Evolutionary conservation across 352 stramenopile genomes (phyloP).

Genomic region (Globisporangium iwayamae): DNA sequence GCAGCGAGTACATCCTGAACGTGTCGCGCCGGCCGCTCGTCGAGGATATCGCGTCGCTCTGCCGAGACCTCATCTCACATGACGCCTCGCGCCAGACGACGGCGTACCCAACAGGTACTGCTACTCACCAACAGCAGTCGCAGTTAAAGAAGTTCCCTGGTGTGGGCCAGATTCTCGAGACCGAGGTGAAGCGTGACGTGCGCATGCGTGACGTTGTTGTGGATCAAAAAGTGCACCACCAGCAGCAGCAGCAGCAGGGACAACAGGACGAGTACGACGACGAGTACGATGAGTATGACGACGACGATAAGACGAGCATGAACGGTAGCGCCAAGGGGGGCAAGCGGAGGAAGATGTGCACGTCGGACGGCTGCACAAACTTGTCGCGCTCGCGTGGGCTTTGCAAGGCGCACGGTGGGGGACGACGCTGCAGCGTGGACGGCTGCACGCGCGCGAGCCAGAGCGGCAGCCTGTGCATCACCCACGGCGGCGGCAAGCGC

Average conservation of each 20-base stretch:
- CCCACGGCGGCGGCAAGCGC: constrained; percentile 78
- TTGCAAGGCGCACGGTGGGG: constrained; percentile 76
- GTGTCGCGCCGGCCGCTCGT: constrained; percentile 48
- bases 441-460: constrained; percentile 76
- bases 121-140: background rate
- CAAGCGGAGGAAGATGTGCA: constrained; percentile 83
- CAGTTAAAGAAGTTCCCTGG: constrained; percentile 16
- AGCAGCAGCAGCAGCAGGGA: background rate
- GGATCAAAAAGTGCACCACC: background rate
- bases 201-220: constrained; percentile 13
- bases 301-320: constrained; percentile 21
- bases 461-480: constrained; percentile 80
- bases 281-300: constrained; percentile 18
- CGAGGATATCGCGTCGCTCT: constrained; percentile 78
- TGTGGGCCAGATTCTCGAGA: constrained; percentile 5
- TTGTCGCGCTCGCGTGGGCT: constrained; percentile 71
- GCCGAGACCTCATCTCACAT: constrained; percentile 71
- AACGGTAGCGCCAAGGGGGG: constrained; percentile 23
- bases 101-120: background rate
- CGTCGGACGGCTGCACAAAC: constrained; percentile 68
- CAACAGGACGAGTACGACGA: constrained; percentile 15
- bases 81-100: constrained; percentile 25
- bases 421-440: constrained; percentile 72
- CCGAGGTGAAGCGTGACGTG: constrained; percentile 12
- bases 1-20: constrained; percentile 45